A percentile compares a stretch with the other conserved stretches of the same genome.
Evolutionary conservation across 495 filamentous ascomycete genomes (phyloP).

Genomic region (Podospora australis): DNA sequence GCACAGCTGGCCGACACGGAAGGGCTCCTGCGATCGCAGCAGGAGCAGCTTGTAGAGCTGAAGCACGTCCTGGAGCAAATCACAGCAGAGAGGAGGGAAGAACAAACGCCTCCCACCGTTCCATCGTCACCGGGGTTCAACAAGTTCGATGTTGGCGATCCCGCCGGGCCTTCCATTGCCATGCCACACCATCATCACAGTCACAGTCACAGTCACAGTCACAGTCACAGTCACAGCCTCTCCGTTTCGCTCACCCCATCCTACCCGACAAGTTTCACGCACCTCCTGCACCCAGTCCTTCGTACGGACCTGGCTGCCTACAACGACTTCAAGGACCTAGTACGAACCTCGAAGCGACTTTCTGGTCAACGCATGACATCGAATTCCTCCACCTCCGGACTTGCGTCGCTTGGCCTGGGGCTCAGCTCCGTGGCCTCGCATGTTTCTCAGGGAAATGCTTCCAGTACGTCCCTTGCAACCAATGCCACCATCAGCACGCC

Average conservation of each 20-base stretch:
- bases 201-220: not conserved
- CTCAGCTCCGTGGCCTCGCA: constrained; percentile 36
- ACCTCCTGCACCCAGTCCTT: constrained; percentile 74
- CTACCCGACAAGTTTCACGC: constrained; percentile 77
- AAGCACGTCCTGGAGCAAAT: constrained; percentile 89
- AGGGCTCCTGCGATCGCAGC: constrained; percentile 75
- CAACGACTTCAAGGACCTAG: constrained; percentile 75
- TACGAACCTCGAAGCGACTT: constrained; percentile 58
- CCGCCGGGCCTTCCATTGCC: constrained; percentile 36
- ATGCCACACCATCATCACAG: constrained; percentile 31
- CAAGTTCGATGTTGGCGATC: constrained; percentile 39
- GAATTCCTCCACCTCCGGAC: constrained; percentile 7
- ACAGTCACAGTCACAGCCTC: constrained; percentile 20
- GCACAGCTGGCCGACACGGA: constrained; percentile 53
- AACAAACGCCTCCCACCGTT: constrained; percentile 57
- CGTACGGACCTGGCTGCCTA: constrained; percentile 75
- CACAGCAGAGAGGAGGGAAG: constrained; percentile 64
- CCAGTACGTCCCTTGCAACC: constrained; percentile 39
- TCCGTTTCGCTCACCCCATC: constrained; percentile 61
- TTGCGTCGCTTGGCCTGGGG: constrained; percentile 46
- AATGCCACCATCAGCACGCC: constrained; percentile 29
- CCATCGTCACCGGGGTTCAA: constrained; percentile 53
- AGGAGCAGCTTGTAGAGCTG: constrained; percentile 86
- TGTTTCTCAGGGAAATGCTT: constrained; percentile 23
- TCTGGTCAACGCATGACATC: constrained; percentile 23